Evolutionary conservation across 192 early-diverging fungal species (phyloP), one percentile per base, ranked within the genome.

Genomic region (Rhizophagus sp.): DNA sequence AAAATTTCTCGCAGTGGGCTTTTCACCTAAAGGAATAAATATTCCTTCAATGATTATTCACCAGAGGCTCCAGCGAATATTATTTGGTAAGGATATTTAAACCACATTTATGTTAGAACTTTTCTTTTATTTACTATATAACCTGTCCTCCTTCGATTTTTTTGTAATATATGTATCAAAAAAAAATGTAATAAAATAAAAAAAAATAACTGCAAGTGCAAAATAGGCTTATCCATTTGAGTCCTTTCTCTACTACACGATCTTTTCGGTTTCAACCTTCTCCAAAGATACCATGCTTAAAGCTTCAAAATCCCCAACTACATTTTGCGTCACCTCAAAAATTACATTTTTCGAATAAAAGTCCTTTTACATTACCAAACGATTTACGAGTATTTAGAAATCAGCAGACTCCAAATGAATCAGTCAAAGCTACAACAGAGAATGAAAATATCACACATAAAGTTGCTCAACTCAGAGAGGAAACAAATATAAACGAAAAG

Each of bases 331-430:
- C 68, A 19, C 39, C 0, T 6, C 30, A 25, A 27, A 25, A 30
- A 27, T 27, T 70, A 13, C 34, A 68, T 13, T 34, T 34, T 68
- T 71, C 69, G 2, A 71, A 30, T 5, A 71, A 71, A 25, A 74
- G 47, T 33, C 73, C 47, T 8, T 61, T 74, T 22, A 39, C 4
- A 19, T 74, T 74, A 15, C 36, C 75, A 11, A 63, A 52, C 1
- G 62, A 65, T 66, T 66, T 76, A 65, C 63, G 62, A 5, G 4
- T 65, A 24, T 8, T 76, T 76, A 33, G 62, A 39, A 76, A 8
- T 65, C 17, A 22, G 4, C 36, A 63, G 44, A 24, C 8, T 25
- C 41, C 63, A 41, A 63, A 76, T 30, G 33, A 41, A 34, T 2
- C 17, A 22, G 8, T 76, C 30, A 75, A 52, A 17, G 75, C 25